Percentiles rank a stretch among this genome's conserved stretches.
phyloP scores from a whole-genome alignment of 495 filamentous ascomycete genomes.

The Oleoguttula mirabilis region DNA sequence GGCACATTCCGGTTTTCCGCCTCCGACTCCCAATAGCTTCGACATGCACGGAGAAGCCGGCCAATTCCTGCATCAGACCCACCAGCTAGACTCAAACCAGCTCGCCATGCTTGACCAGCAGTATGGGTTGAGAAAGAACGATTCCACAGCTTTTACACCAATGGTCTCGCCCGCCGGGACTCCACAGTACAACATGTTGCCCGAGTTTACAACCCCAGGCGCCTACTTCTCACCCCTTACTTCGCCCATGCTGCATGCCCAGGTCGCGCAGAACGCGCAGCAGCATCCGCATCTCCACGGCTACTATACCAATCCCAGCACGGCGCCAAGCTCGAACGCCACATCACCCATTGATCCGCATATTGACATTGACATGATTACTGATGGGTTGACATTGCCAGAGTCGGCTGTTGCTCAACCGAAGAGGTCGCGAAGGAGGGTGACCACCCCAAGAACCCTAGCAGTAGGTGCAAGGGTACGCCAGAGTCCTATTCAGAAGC shows the following conservation, averaged over 20 bases:
- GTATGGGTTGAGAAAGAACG: slow-evolving; percentile 64
- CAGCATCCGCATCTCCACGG: slow-evolving; percentile 14
- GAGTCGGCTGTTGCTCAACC: slow-evolving; percentile 15
- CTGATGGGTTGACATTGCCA: slow-evolving; percentile 12
- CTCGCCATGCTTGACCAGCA: slow-evolving; percentile 54
- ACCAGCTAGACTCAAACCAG: slow-evolving; percentile 45
- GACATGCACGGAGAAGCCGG: slow-evolving; percentile 64
- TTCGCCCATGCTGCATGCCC: slow-evolving; percentile 79
- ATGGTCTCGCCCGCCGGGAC: slow-evolving; percentile 92
- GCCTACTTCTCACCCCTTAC: slow-evolving; percentile 90
- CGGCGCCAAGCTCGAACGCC: slow-evolving; percentile 23
- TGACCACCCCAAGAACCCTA: slow-evolving; percentile 26
- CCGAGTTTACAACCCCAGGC: slow-evolving; percentile 71
- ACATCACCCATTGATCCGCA: slow-evolving; percentile 26
- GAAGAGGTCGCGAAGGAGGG: slow-evolving; percentile 20
- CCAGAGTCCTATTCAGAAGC: slow-evolving; percentile 79
- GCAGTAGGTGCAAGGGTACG: slow-evolving; percentile 29
- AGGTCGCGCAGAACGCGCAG: slow-evolving; percentile 33
- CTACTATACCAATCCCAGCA: slow-evolving; percentile 16
- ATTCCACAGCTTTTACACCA: slow-evolving; percentile 78
- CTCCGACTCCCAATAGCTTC: slow-evolving; percentile 85
- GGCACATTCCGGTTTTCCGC: slow-evolving; percentile 28
- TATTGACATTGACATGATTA: slow-evolving; percentile 25
- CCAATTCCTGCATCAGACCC: slow-evolving; percentile 43
- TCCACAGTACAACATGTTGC: slow-evolving; percentile 65